A percentile compares a stretch with the other conserved stretches of the same genome.
phyloP scores from a whole-genome alignment of 2,329 filamentous ascomycete genomes.

The Pyrenochaeta sp. region DNA sequence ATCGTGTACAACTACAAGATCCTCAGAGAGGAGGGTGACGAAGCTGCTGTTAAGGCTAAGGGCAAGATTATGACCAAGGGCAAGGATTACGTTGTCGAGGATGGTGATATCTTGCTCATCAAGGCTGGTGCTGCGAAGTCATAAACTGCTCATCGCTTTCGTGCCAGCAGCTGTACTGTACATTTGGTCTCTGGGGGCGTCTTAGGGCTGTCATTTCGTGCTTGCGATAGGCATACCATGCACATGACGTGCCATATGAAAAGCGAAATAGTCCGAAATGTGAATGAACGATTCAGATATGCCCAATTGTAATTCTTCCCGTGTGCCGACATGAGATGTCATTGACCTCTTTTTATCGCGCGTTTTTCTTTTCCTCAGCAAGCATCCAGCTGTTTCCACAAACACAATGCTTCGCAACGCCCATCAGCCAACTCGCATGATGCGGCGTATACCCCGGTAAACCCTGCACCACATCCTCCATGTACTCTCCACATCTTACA shows the following conservation, averaged over 20 bases:
- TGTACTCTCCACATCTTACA: constrained; percentile 55
- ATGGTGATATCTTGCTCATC: constrained; percentile 84
- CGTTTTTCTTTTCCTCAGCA: constrained; percentile 33
- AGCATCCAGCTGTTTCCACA: constrained; percentile 51
- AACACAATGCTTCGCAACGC: constrained; percentile 50
- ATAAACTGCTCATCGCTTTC: constrained; percentile 45
- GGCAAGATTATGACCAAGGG: constrained; percentile 99
- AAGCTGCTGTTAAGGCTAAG: constrained; percentile 87
- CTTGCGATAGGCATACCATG: constrained; percentile 15
- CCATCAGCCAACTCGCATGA: constrained; percentile 47
- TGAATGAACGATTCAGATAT: constrained; percentile 30
- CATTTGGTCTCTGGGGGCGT: background rate
- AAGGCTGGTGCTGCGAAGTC: constrained; percentile 86
- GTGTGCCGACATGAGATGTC: no score
- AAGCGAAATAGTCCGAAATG: constrained; percentile 23
- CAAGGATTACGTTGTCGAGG: constrained; percentile 92
- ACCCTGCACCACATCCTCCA: constrained; percentile 54
- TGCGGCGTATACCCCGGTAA: constrained; percentile 39
- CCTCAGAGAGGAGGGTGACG: constrained; percentile 87
- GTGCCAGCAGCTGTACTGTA: background rate
- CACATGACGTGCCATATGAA: constrained; percentile 26
- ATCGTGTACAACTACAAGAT: constrained; percentile 89
- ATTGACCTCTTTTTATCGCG: background rate
- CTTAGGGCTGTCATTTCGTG: constrained; percentile 8
- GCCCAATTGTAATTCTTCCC: background rate